Evolutionary conservation across 441 rosid genomes (phyloP).

Genomic region (Dalechampia spathulata): DNA sequence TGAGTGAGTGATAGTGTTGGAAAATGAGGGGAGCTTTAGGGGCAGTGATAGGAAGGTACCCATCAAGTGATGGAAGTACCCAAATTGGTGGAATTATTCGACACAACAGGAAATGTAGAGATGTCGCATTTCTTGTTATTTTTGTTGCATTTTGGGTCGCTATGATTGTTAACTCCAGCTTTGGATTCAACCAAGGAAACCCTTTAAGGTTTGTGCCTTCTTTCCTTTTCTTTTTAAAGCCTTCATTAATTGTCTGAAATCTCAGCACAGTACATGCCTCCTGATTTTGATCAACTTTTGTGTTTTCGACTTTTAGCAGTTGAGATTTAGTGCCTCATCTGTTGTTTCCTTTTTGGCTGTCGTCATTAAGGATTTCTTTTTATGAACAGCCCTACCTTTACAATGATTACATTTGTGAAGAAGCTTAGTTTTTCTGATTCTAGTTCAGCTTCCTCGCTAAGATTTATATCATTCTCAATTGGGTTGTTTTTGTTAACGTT

Average conservation of each 20-base stretch:
- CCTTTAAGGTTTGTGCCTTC: slow-evolving; percentile 50
- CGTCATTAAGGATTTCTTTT: background rate
- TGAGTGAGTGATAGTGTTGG: background rate
- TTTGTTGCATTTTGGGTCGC: slow-evolving; percentile 93
- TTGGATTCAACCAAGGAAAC: slow-evolving; percentile 93
- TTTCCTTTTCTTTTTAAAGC: no score
- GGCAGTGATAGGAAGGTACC: slow-evolving; percentile 80
- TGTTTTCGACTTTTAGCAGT: slow-evolving; percentile 6
- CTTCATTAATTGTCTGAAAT: no score
- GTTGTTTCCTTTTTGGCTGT: slow-evolving; percentile 5
- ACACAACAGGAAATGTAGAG: slow-evolving; percentile 92
- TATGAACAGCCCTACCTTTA: no score
- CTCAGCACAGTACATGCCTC: background rate
- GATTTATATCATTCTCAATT: background rate
- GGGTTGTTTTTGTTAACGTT: background rate
- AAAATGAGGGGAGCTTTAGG: slow-evolving; percentile 88
- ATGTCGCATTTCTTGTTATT: slow-evolving; percentile 67
- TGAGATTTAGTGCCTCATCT: slow-evolving; percentile 12
- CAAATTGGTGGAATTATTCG: slow-evolving; percentile 72
- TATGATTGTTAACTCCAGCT: slow-evolving; percentile 97
- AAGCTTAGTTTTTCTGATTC: no score
- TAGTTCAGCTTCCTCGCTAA: no score
- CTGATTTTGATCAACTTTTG: slow-evolving; percentile 12
- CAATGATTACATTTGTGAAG: no score
- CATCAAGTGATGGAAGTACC: slow-evolving; percentile 81